Base-by-base conservation (phyloP, 805 yeast genomes). In the Dipodascus geniculatus region DNA sequence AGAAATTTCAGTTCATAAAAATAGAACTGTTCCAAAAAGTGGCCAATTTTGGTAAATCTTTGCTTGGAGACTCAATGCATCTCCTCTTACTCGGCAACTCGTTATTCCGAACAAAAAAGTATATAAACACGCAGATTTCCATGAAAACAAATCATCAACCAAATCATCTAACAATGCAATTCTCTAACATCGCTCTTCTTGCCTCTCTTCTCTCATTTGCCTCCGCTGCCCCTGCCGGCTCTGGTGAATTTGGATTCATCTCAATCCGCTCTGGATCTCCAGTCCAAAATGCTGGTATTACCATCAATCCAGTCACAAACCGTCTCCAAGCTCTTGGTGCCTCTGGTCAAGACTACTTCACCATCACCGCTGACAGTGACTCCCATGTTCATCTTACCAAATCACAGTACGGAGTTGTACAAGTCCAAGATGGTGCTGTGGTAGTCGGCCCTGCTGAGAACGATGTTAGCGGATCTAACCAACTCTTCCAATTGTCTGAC, bases 221-320 rank as follows among this genome's bases (percentile, higher is more conserved):
- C 20, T n/a, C 44, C 4, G 44, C 44, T 38, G 17, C 44, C 14
- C 44, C 44, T 11, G 20, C 44, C 20, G 44, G 20, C 11, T 28
- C 33, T 11, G 6, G 33, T 6, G 33, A 6, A 28, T 51, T 51
- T 51, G 49, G 33, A 4, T 42, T 51, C n/a, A 42, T 51, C 47
- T 42, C 51, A 42, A 51, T 51, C 51, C 54, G 51, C 22, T 48
- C 54, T n/a, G 51, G 54, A 19, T 31, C 54, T 19, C 48, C 33
- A 20, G 23, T 48, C 51, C 54, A 51, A 51, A 51, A 51, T 48
- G 20, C 17, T n/a, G 44, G 44, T 38, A 6, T 38, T 16, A 38
- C 20, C 20, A n/a, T n/a, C 44, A 14, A 38, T 17, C 20, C 19
- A 17, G 19, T 4, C 14, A 38, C 44, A 6, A n/a, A n/a, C 4